Evolutionary conservation across 2,329 filamentous ascomycete species (phyloP).

Genomic region (Colletotrichum incanum): DNA sequence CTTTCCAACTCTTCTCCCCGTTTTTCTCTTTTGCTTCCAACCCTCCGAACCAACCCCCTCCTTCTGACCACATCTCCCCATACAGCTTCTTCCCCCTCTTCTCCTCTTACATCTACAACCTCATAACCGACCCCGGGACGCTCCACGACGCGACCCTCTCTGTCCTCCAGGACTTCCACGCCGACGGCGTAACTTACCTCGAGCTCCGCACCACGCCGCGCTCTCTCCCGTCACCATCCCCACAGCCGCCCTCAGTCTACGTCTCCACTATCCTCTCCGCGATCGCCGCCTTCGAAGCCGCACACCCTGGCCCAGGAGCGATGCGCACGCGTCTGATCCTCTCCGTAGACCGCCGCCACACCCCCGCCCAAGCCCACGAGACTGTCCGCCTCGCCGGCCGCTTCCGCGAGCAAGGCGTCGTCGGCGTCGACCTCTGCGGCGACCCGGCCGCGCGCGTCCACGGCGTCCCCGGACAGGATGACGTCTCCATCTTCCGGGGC

Average conservation of each 20-base stretch:
- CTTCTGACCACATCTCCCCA: background rate
- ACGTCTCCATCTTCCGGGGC: slow-evolving; percentile 71
- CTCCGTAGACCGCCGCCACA: slow-evolving; percentile 80
- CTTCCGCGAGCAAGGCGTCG: slow-evolving; percentile 70
- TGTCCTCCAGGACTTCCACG: slow-evolving; percentile 77
- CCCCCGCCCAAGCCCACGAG: slow-evolving; percentile 71
- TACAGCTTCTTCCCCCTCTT: slow-evolving; percentile 84
- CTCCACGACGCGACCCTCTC: slow-evolving; percentile 74
- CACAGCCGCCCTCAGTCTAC: slow-evolving; percentile 69
- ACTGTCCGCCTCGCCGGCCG: slow-evolving; percentile 75
- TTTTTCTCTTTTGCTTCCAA: slow-evolving; percentile 1
- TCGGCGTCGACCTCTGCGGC: slow-evolving; percentile 85
- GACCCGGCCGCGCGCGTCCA: slow-evolving; percentile 70
- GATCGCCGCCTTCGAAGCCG: slow-evolving; percentile 68
- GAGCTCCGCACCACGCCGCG: slow-evolving; percentile 88
- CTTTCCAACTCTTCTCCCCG: slow-evolving; percentile 4
- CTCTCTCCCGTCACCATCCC: slow-evolving; percentile 18
- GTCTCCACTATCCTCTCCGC: slow-evolving; percentile 75
- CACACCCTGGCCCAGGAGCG: slow-evolving; percentile 47
- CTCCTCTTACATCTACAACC: slow-evolving; percentile 83
- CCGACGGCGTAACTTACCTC: slow-evolving; percentile 82
- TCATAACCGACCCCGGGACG: slow-evolving; percentile 75
- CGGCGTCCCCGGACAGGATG: slow-evolving; percentile 69
- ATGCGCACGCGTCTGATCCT: slow-evolving; percentile 80
- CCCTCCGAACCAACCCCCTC: background rate